Base-by-base conservation (phyloP, 768 basidiomycete genomes). In the Naganishia onofrii region DNA sequence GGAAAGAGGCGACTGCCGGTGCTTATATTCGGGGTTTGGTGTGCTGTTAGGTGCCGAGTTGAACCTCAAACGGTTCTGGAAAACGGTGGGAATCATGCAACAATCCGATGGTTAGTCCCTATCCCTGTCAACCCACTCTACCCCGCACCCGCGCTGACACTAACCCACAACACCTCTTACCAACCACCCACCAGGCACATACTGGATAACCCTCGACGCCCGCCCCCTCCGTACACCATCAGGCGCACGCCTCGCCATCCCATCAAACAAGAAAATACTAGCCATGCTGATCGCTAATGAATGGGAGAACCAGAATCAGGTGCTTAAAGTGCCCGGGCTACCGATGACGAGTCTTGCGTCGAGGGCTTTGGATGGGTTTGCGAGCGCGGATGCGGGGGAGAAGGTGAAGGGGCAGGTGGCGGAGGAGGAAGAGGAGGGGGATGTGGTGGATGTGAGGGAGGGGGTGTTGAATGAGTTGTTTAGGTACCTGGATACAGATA, bases 11-110 rank as follows among this genome's bases (percentile, higher is more conserved):
- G 4, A 32, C 19, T 29, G 28, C 6, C 2, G 17, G 12, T 26
- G 53, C 29, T 12, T 23, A 23, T 23, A n/a, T 8, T 3, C 31
- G 34, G 5, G 55, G 3, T 29, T 38, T 58, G 32, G 6, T 7
- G 31, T 58, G 17, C 6, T n/a, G n/a, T 7, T 75, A 96, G 93
- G 90, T 71, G 92, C 91, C 13, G 92, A 96, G 81, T 86, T 87
- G 46, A 90, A 91, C 1, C 83, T 91, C 80, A 89, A 90, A 73
- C 85, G 96, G 29, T 98, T 98, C 79, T 99, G 96, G 96, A 93
- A 93, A 77, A 86, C 86, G 0, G 96, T 94, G n/a, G 86, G 86
- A 21, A 84, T 97, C 67, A 87, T 89, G 72, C 81, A 84, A 67
- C 85, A 85, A 36, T 72, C 73, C 1, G 71, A 77, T 31, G 82